phyloP scores from a whole-genome alignment of 2,329 filamentous ascomycete species.

The Coniochaeta prunicola region DNA sequence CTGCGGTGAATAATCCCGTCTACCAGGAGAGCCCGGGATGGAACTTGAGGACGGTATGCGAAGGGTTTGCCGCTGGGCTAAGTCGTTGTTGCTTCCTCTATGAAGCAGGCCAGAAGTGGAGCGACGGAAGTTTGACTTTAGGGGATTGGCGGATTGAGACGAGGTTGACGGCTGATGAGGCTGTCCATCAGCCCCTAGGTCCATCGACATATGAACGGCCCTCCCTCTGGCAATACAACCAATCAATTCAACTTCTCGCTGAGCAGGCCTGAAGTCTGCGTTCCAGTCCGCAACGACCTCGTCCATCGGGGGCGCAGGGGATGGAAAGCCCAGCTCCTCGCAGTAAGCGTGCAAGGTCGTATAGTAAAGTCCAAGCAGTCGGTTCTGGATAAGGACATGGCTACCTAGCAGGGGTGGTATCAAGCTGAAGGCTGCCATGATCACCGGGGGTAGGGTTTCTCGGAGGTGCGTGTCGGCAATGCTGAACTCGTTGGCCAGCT shows the following conservation, averaged over 20 bases:
- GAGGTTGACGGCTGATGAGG: slow-evolving; percentile 12
- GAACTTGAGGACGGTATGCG: slow-evolving; percentile 22
- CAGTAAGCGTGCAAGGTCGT: slow-evolving; percentile 70
- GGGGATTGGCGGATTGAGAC: background rate
- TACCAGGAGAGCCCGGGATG: slow-evolving; percentile 5
- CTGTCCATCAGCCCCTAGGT: slow-evolving; percentile 23
- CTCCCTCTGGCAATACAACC: slow-evolving; percentile 60
- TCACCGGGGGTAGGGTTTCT: slow-evolving; percentile 62
- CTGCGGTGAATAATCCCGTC: slow-evolving; percentile 16
- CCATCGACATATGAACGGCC: slow-evolving; percentile 45
- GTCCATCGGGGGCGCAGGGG: slow-evolving; percentile 65
- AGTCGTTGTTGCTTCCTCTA: slow-evolving; percentile 5
- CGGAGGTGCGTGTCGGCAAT: slow-evolving; percentile 68
- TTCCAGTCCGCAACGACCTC: slow-evolving; percentile 64
- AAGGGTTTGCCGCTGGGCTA: slow-evolving; percentile 14
- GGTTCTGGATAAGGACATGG: slow-evolving; percentile 71
- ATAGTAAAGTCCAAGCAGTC: slow-evolving; percentile 70
- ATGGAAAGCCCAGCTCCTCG: slow-evolving; percentile 59
- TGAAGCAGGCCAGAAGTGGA: slow-evolving; percentile 36
- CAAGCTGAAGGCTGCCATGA: slow-evolving; percentile 64
- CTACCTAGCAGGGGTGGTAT: slow-evolving; percentile 63
- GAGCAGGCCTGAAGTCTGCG: slow-evolving; percentile 52
- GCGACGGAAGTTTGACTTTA: slow-evolving; percentile 27
- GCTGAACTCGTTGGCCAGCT: slow-evolving; percentile 62
- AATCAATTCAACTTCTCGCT: slow-evolving; percentile 60